These are phyloP conservation scores for Inga laurina DNA, from an alignment of 306 rosid species.

Conservation along the genomic window DNA sequence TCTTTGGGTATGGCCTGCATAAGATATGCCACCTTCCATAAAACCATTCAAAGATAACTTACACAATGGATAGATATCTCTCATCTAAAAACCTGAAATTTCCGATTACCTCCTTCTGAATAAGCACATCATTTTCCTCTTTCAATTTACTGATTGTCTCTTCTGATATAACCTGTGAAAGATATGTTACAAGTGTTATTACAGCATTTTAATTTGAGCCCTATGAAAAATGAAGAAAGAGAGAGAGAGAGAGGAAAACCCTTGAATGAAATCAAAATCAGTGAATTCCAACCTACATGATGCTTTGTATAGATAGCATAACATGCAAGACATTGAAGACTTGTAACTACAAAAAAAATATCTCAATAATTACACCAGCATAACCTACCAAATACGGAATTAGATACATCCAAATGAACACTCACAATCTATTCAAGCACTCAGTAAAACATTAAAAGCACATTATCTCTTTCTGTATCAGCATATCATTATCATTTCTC, in stretches of 20 bases:
- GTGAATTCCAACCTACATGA: not conserved
- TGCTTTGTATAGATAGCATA: not conserved
- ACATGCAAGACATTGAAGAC: not conserved
- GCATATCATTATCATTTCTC: constrained; percentile 39
- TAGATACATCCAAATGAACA: not conserved
- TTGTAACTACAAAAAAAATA: not conserved
- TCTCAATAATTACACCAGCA: not conserved
- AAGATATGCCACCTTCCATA: constrained; percentile 16
- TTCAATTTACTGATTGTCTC: constrained; percentile 43
- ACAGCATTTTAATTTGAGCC: constrained; percentile 4
- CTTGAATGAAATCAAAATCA: not conserved
- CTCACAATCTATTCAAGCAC: not conserved
- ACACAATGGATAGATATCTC: constrained; percentile 17
- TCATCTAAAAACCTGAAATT: constrained; percentile 26
- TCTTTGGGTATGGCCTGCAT: constrained; percentile 41
- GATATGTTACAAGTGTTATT: constrained; percentile 10
- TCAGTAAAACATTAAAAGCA: not conserved
- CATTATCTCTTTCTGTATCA: constrained; percentile 44
- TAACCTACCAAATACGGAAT: not conserved
- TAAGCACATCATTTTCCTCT: constrained; percentile 42
- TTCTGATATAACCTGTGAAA: constrained; percentile 49
- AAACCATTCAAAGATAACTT: constrained; percentile 1
- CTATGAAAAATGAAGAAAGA: not conserved
- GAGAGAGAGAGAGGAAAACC: not conserved
- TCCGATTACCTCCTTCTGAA: constrained; percentile 51